These are phyloP conservation scores for Rhodamnia argentea DNA, from an alignment of 345 rosid species.

Conservation along the genomic window DNA sequence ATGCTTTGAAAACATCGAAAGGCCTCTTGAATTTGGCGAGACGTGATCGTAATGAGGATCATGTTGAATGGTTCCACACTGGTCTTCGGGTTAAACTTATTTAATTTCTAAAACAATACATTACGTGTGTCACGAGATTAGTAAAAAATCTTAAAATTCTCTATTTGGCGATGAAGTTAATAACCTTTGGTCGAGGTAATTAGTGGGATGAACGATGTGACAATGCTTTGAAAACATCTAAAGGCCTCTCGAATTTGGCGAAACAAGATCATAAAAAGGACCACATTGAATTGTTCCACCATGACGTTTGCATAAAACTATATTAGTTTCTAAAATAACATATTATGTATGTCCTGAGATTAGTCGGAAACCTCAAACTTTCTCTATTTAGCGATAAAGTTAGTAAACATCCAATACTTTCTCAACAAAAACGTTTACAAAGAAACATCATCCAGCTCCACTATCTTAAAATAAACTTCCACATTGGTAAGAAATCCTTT, in stretches of 20 bases:
- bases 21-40: no score
- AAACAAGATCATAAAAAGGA: neutral
- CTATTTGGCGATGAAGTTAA: no score
- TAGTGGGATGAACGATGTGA: no score
- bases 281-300: neutral
- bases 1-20: neutral
- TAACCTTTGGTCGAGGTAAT: no score
- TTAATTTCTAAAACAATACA: no score
- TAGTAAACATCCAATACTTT: neutral
- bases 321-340: neutral
- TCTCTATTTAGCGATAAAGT: neutral
- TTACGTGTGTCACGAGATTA: no score
- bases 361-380: neutral
- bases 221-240: neutral
- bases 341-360: neutral
- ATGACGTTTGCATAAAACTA: neutral
- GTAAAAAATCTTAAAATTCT: no score
- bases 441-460: neutral
- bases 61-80: no score
- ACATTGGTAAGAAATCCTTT: neutral
- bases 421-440: neutral
- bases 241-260: neutral
- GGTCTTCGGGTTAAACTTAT: no score
- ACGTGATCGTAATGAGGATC: no score
- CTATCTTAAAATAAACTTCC: neutral